These are phyloP conservation scores for Fusarium oxysporum DNA, from an alignment of 2,329 filamentous ascomycete species.

Conservation along the genomic window DNA sequence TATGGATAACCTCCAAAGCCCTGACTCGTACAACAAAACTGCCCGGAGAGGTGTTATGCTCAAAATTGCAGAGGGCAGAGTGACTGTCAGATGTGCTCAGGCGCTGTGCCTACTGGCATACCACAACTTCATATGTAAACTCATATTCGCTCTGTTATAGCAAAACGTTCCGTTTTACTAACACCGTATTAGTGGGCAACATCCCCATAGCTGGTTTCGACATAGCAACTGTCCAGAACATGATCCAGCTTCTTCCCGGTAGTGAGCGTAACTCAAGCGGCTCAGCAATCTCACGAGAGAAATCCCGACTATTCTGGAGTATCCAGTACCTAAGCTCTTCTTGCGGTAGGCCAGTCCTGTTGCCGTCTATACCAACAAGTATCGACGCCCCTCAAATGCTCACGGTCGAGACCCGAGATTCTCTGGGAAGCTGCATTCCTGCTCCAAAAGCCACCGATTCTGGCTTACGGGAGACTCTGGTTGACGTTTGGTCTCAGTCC, in stretches of 20 bases:
- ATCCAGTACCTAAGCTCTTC: neutral
- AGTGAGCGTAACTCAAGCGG: fast-evolving
- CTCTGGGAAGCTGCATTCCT: neutral
- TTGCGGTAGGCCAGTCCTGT: neutral
- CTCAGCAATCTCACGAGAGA: neutral
- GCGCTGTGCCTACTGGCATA: slow-evolving; percentile 14
- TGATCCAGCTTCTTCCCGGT: neutral
- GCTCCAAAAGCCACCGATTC: neutral
- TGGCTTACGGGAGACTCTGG: neutral
- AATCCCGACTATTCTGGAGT: slow-evolving; percentile 19
- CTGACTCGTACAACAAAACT: neutral
- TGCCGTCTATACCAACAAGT: neutral
- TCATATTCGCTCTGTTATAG: no score
- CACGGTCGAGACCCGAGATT: neutral
- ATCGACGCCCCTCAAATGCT: neutral
- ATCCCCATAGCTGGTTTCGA: slow-evolving; percentile 22
- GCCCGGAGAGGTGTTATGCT: slow-evolving; percentile 20
- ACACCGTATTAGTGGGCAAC: neutral
- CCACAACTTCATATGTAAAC: slow-evolving; percentile 14
- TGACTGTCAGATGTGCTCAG: slow-evolving; percentile 6
- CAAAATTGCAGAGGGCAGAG: slow-evolving; percentile 10
- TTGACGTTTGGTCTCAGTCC: slow-evolving; percentile 10
- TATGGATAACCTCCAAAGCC: neutral
- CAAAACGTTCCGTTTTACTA: neutral
- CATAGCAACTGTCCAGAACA: slow-evolving; percentile 14